phyloP scores from a whole-genome alignment of 164 flowering plant species.

The Cinnamomum micranthum region DNA sequence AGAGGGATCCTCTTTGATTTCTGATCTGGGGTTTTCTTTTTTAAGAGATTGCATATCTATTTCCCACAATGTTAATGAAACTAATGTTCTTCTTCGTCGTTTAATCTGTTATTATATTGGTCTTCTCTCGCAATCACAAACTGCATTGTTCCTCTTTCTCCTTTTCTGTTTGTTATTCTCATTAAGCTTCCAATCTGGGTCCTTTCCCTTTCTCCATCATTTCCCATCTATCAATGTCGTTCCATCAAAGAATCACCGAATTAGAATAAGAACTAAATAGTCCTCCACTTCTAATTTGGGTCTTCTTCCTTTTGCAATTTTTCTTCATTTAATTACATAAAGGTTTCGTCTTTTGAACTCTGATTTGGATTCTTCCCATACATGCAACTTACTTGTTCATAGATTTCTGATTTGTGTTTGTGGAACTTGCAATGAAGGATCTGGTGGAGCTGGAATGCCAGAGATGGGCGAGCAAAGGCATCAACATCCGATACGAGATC shows the following conservation, averaged over 20 bases:
- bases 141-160: background rate
- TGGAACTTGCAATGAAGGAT: conserved; percentile 26
- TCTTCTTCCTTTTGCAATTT: background rate
- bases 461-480: conserved; percentile 85
- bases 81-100: no score
- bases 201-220: no score
- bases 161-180: background rate
- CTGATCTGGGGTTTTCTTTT: conserved; percentile 2
- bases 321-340: background rate
- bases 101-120: no score
- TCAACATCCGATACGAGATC: conserved; percentile 79
- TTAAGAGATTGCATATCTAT: no score
- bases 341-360: background rate
- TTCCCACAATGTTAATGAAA: no score
- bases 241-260: background rate
- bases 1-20: background rate
- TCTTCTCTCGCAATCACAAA: background rate
- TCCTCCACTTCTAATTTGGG: background rate
- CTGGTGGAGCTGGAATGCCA: conserved; percentile 71
- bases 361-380: background rate
- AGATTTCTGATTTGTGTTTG: background rate
- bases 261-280: background rate
- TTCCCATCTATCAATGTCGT: background rate
- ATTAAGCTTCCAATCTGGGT: background rate
- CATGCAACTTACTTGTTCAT: background rate